These are phyloP conservation scores for Penicillium robsamsonii DNA, from an alignment of 495 filamentous ascomycete genomes.

Conservation along the genomic window DNA sequence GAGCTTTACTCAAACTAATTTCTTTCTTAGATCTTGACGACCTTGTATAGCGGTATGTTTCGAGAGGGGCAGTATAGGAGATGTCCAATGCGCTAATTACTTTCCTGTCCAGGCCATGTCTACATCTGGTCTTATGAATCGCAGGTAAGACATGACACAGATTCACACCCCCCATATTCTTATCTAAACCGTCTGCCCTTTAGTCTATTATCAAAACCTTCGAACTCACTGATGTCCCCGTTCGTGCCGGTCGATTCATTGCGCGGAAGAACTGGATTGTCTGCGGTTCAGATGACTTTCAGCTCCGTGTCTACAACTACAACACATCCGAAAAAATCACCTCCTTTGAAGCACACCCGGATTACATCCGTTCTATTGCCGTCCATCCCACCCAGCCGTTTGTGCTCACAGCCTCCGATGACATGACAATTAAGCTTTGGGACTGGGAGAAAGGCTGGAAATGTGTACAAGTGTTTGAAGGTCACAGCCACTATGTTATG, in stretches of 20 bases:
- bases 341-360: conserved; percentile 95
- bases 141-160: conserved; percentile 52
- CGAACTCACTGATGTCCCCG: conserved; percentile 97
- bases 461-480: conserved; percentile 95
- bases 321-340: conserved; percentile 99
- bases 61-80: conserved; percentile 7
- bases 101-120: conserved; percentile 68
- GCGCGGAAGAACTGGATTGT: conserved; percentile 99
- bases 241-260: conserved; percentile 94
- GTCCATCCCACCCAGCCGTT: conserved; percentile 98
- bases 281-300: conserved; percentile 97
- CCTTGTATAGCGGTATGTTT: conserved; percentile 83
- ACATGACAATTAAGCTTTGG: conserved; percentile 99
- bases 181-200: conserved; percentile 10
- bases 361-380: conserved; percentile 96
- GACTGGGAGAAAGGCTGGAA: conserved; percentile 99
- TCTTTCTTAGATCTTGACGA: conserved; percentile 71
- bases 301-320: conserved; percentile 95
- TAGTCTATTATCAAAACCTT: conserved; percentile 96
- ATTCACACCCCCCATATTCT: background rate
- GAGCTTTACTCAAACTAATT: conserved; percentile 27
- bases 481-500: conserved; percentile 99
- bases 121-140: conserved; percentile 99
- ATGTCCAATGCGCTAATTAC: conserved; percentile 27
- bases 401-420: conserved; percentile 94